Evolutionary conservation across 257 asterid species (phyloP), one percentile per base, ranked within the genome.

Genomic region (Salvia rosmarinus): DNA sequence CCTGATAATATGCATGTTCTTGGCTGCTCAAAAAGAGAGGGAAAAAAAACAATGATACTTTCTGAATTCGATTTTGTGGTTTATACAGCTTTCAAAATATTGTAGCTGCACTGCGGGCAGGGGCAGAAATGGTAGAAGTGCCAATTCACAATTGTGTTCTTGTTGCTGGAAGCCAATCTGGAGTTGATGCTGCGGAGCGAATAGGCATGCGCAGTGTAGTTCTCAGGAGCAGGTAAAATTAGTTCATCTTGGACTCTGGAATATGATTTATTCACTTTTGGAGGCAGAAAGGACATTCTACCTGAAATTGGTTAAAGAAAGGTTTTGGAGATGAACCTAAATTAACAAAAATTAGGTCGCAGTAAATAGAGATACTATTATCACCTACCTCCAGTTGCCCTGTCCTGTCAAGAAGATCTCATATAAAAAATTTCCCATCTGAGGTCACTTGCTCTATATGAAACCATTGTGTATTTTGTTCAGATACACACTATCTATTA

Each of bases 221-320:
- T 76, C 88, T 92, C n/a, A 86, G 96, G 39, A 85, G 96, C 96
- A 89, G 98, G 98, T 93, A 89, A 78, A 35, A 8, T 47, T 60
- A 52, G n/a, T 64, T 32, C 23, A 46, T 20, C 54, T 9, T 46
- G 9, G 12, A 7, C 20, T 25, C 30, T 25, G 30, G 30, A 25
- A 25, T 25, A 23, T 32, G 1, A 19, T 56, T 25, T 19, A 17
- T 34, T 2, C 39, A 4, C 37, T 50, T 49, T 32, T 46, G 10
- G 3, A 16, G 23, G 14, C 30, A 9, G 4, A 46, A 47, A 16
- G 63, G 16, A 35, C 51, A 32, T 34, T 13, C 56, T 43, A 64
- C 23, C 56, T 23, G 55, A 64, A 43, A 64, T 64, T 23, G 10
- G 57, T 21, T 40, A 11, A 42, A 42, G 14, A 13, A 64, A 21